Base-by-base conservation (phyloP, 2,329 filamentous ascomycete species). In the Pseudocercospora macadamiae region DNA sequence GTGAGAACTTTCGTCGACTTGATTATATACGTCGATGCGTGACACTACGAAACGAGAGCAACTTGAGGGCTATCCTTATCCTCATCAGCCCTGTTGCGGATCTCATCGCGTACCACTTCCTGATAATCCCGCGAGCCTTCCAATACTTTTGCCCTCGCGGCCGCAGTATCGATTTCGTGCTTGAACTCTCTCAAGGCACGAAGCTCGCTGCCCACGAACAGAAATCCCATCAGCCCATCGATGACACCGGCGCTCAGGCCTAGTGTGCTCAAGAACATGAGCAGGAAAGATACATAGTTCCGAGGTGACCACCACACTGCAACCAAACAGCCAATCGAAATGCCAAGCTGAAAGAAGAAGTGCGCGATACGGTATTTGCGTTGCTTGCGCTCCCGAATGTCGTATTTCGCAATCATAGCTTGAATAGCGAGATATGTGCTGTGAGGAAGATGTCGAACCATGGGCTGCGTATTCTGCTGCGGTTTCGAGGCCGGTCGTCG, bases 191-290 rank as follows among this genome's bases (percentile, higher is more conserved):
- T 88, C 55, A 99, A 77, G 3, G 89, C 88, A 59, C 91, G 83
- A 59, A 97, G 76, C 77, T 99, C 95, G 61, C 86, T 87, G 9
- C 89, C 87, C 59, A 96, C 88, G 73, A 99, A 99, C 49, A 97
- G 75, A 0, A 95, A 83, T 0, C 92, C 89, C 72, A 97, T 90
- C 37, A 97, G 76, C 0, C 93, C 93, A 71, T 97, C 90, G 18
- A 97, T 73, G 2, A 91, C 84, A 0, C 93, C 93, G 3, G 87
- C 86, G 14, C 83, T 83, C 30, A 97, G 81, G 2, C 87, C 86
- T 14, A 97, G 74, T n/a, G 88, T 91, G 71, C 89, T 90, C 18
- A 96, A 71, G 2, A 97, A 75, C 75, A 92, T 85, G 51, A 97
- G 79, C 7, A 95, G 79, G 71, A 97, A 97, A 0, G 89, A 79